Evolutionary conservation across 2,329 filamentous ascomycete genomes (phyloP).

Genomic region (Fusarium irregulare): DNA sequence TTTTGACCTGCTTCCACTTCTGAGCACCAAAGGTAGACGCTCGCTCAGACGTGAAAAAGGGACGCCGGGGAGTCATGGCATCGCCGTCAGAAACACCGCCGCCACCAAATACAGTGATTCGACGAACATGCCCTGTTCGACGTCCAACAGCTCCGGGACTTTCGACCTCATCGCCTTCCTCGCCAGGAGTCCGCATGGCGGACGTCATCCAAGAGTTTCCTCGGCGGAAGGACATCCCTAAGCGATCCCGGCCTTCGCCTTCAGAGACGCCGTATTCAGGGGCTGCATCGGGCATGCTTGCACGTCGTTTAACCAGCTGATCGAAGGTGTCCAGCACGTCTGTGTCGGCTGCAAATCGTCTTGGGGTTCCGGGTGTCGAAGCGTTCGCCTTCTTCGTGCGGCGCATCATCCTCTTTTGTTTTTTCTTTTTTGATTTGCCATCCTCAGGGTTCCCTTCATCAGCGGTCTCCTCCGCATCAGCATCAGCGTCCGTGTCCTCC

Average conservation of each 20-base stretch:
- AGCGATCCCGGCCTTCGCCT: slow-evolving; percentile 76
- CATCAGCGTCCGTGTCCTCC: slow-evolving; percentile 61
- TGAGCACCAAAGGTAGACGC: slow-evolving; percentile 80
- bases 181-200: slow-evolving; percentile 59
- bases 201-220: slow-evolving; percentile 69
- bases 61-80: slow-evolving; percentile 65
- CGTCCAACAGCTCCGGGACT: slow-evolving; percentile 60
- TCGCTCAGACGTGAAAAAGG: slow-evolving; percentile 72
- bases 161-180: slow-evolving; percentile 65
- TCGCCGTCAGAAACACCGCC: slow-evolving; percentile 74
- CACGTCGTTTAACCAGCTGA: slow-evolving; percentile 69
- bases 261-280: slow-evolving; percentile 76
- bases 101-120: slow-evolving; percentile 73
- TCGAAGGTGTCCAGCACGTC: slow-evolving; percentile 57
- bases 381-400: slow-evolving; percentile 64
- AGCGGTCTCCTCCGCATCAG: slow-evolving; percentile 87
- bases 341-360: slow-evolving; percentile 56
- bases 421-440: slow-evolving; percentile 61
- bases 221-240: slow-evolving; percentile 63
- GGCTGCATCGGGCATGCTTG: slow-evolving; percentile 73
- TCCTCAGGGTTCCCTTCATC: slow-evolving; percentile 70
- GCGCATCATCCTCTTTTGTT: slow-evolving; percentile 72
- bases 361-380: slow-evolving; percentile 75
- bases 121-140: slow-evolving; percentile 71
- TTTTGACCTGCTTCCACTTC: slow-evolving; percentile 94